phyloP scores from a whole-genome alignment of 1,284 basidiomycete species.

The Pseudozyma tsukubaensis region DNA sequence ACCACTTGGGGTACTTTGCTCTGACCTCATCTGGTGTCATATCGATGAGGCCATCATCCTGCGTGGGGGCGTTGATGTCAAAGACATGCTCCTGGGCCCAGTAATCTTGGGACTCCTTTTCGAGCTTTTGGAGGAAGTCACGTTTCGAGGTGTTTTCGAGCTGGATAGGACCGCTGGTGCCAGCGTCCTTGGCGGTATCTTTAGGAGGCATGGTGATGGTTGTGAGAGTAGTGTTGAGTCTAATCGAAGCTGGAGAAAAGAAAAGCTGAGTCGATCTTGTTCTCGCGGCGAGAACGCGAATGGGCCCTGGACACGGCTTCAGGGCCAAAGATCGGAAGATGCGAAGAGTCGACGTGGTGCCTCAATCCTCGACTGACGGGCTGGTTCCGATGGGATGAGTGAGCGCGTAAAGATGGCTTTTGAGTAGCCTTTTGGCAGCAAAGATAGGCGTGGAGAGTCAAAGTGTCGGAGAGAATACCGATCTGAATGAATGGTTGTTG shows the following conservation, averaged over 20 bases:
- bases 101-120: conserved; percentile 82
- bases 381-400: conserved; percentile 4
- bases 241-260: background rate
- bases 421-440: background rate
- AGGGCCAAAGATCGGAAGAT: conserved; percentile 45
- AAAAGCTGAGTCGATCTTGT: conserved; percentile 2
- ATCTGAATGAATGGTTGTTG: background rate
- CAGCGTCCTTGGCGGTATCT: conserved; percentile 22
- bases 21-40: conserved; percentile 69
- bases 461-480: background rate
- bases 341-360: conserved; percentile 40
- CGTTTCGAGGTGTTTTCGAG: conserved; percentile 81
- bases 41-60: conserved; percentile 51
- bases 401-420: background rate
- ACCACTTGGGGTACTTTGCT: conserved; percentile 89
- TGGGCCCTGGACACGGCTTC: conserved; percentile 41
- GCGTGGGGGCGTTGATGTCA: conserved; percentile 81
- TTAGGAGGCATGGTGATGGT: conserved; percentile 52
- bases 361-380: conserved; percentile 14
- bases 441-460: background rate
- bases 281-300: background rate
- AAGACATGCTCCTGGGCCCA: conserved; percentile 79
- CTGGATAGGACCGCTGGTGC: conserved; percentile 64
- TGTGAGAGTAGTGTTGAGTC: conserved; percentile 4
- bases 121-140: conserved; percentile 84